Percentiles rank a stretch among this genome's conserved stretches.
These are phyloP conservation scores for Mucor piriformis DNA, from an alignment of 371 early-diverging fungal species.

Conservation along the genomic window DNA sequence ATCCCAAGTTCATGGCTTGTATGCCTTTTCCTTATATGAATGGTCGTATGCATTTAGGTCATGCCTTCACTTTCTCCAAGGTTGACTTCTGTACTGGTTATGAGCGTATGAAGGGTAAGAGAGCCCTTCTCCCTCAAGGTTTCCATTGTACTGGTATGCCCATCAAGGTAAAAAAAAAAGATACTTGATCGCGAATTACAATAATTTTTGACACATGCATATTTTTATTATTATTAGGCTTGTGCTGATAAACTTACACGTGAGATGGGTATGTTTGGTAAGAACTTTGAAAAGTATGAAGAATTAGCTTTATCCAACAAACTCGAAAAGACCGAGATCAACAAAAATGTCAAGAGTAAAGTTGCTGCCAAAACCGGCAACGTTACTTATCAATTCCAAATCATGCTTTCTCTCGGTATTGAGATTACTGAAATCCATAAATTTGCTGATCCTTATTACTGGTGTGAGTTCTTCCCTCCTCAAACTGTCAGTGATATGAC, in stretches of 20 bases:
- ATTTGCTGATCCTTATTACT: conserved; percentile 96
- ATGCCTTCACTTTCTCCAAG: conserved; percentile 98
- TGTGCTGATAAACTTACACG: conserved; percentile 97
- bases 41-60: conserved; percentile 98
- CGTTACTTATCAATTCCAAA: conserved; percentile 93
- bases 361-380: conserved; percentile 86
- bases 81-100: conserved; percentile 96
- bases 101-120: conserved; percentile 94
- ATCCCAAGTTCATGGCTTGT: conserved; percentile 95
- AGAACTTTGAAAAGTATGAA: conserved; percentile 70
- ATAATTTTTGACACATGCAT: neutral
- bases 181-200: neutral
- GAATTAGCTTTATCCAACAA: conserved; percentile 52
- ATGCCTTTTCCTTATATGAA: conserved; percentile 99
- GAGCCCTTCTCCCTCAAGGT: conserved; percentile 97
- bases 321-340: conserved; percentile 48
- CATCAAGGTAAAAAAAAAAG: conserved; percentile 79
- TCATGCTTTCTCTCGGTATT: conserved; percentile 94
- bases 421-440: conserved; percentile 87
- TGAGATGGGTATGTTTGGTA: conserved; percentile 95
- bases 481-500: conserved; percentile 84
- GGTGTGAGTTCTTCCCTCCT: conserved; percentile 98
- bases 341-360: conserved; percentile 84
- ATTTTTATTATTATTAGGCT: conserved; percentile 59
- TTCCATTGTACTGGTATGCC: conserved; percentile 99